These are phyloP conservation scores for Smittium mucronatum DNA, from an alignment of 371 early-diverging fungal species.

Conservation along the genomic window DNA sequence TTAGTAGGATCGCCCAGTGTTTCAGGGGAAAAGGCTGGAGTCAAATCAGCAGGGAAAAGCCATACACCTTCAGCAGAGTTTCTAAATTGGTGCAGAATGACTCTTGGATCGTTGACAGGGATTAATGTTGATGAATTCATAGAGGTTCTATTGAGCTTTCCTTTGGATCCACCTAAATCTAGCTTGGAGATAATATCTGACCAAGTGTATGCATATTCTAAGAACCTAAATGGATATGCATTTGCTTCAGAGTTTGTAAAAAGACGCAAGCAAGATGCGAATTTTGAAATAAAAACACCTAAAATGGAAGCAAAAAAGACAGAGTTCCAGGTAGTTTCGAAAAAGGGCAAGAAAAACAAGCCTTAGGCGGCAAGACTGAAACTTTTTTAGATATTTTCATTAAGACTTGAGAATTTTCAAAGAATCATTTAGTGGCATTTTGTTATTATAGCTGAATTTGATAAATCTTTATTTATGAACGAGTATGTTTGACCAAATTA, in stretches of 20 bases:
- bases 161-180: constrained; percentile 48
- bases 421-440: too few species aligned
- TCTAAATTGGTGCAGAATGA: constrained; percentile 55
- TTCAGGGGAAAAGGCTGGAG: not conserved
- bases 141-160: constrained; percentile 63
- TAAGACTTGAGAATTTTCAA: too few species aligned
- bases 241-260: constrained; percentile 71
- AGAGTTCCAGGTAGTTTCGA: constrained; percentile 7
- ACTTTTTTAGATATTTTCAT: too few species aligned
- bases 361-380: too few species aligned
- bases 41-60: not conserved
- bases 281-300: constrained; percentile 16
- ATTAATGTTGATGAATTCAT: constrained; percentile 64
- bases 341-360: constrained; percentile 13
- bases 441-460: too few species aligned
- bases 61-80: constrained; percentile 54
- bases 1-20: not conserved
- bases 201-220: constrained; percentile 58
- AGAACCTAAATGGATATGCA: constrained; percentile 56
- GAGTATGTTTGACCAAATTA: too few species aligned
- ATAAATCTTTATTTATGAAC: too few species aligned
- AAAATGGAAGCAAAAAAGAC: constrained; percentile 8
- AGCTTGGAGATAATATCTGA: constrained; percentile 66
- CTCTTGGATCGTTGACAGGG: constrained; percentile 50
- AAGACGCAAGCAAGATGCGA: constrained; percentile 60